phyloP scores from a whole-genome alignment of 2,329 filamentous ascomycete genomes.

The Cadophora sp. region DNA sequence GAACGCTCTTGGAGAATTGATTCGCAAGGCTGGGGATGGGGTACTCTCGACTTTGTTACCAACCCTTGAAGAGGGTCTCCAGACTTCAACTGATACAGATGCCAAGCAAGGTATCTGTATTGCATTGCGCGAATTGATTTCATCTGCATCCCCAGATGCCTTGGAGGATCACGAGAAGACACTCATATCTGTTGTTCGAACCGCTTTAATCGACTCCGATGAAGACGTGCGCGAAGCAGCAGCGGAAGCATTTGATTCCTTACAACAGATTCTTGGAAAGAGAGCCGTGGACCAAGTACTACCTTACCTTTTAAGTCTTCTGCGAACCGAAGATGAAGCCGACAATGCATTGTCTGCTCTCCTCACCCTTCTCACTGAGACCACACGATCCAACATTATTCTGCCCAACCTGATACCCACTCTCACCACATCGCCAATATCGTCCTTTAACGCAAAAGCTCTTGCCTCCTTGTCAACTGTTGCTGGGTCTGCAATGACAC shows the following conservation, averaged over 20 bases:
- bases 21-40: conserved; percentile 94
- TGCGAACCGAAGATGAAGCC: conserved; percentile 84
- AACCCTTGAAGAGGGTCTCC: conserved; percentile 89
- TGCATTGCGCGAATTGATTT: conserved; percentile 90
- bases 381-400: conserved; percentile 93
- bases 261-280: conserved; percentile 94
- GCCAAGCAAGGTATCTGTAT: conserved; percentile 98
- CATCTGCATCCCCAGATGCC: conserved; percentile 85
- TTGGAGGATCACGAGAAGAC: conserved; percentile 95
- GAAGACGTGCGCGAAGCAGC: conserved; percentile 92
- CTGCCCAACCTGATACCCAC: conserved; percentile 95
- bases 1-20: conserved; percentile 94
- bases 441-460: conserved; percentile 92
- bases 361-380: conserved; percentile 91
- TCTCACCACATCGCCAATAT: conserved; percentile 86
- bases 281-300: conserved; percentile 93
- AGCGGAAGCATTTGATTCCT: conserved; percentile 93
- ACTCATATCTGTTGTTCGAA: conserved; percentile 91
- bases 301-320: conserved; percentile 87
- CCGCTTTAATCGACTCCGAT: conserved; percentile 88
- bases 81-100: conserved; percentile 87
- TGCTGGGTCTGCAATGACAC: conserved; percentile 87
- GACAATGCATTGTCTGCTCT: conserved; percentile 93
- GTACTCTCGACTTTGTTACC: conserved; percentile 88
- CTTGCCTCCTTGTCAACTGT: conserved; percentile 93